Conservation (phyloP, 2,329 filamentous ascomycete genomes). For the Cucurbitaria berberidis region DNA sequence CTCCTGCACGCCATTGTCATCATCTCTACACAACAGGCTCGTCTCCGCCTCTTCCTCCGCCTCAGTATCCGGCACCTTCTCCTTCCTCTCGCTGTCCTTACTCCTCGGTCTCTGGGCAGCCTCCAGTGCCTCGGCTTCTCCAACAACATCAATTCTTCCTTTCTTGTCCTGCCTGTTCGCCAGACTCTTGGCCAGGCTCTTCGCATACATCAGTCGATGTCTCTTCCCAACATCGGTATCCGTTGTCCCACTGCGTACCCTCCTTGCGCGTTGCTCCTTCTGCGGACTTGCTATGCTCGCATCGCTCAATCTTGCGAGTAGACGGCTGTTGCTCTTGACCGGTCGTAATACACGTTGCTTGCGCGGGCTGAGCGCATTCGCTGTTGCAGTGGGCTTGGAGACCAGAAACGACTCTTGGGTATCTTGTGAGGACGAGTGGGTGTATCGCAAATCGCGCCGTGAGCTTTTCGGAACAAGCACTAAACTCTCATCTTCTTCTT, state of each 20-base stretch:
- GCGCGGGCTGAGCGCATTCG: constrained; percentile 25
- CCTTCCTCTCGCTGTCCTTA: constrained; percentile 8
- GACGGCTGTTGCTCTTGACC: constrained; percentile 39
- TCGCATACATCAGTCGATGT: constrained; percentile 32
- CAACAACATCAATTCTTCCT: constrained; percentile 21
- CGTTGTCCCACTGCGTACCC: constrained; percentile 17
- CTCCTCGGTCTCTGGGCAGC: constrained; percentile 3
- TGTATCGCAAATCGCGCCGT: constrained; percentile 31
- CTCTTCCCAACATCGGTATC: constrained; percentile 25
- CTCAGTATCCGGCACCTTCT: constrained; percentile 16
- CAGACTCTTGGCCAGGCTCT: constrained; percentile 36
- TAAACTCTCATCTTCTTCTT: constrained; percentile 32
- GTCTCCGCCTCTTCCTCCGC: constrained; percentile 35
- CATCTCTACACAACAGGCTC: constrained; percentile 40
- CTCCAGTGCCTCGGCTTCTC: constrained; percentile 21
- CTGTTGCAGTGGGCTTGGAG: constrained; percentile 22
- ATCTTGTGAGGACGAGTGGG: constrained; percentile 15
- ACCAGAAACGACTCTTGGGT: constrained; percentile 30
- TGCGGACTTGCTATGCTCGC: constrained; percentile 41
- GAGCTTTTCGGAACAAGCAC: constrained; percentile 37
- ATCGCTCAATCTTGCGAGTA: constrained; percentile 35
- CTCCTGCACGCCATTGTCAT: constrained; percentile 17
- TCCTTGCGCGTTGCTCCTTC: constrained; percentile 26
- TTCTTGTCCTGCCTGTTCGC: constrained; percentile 26
- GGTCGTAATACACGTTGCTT: constrained; percentile 44